Evolutionary conservation across 331 rosid genomes (phyloP), one percentile per base, ranked within the genome.

Genomic region (Telfairia occidentalis): DNA sequence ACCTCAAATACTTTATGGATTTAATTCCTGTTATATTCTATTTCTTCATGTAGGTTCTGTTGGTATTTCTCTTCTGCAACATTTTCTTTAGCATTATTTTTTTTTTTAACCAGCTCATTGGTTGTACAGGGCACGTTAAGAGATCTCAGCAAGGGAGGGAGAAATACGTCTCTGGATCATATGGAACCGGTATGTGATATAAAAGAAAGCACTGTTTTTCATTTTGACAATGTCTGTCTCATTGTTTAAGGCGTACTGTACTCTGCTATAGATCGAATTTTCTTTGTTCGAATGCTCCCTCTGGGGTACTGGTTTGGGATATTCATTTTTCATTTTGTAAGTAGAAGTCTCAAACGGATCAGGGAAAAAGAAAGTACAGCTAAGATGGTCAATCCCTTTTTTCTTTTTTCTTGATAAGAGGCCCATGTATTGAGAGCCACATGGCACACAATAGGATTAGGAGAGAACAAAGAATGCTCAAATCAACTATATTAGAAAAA

Each of bases 121-220:
- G 79, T 59, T 82, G 53, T 85, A 45, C 89, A 94, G 98, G 98
- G 98, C 55, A 91, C 96, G 53, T 81, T 94, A 66, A 91, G 97
- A 86, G 98, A 91, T 87, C 98, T 91, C 88, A 91, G 87, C 24
- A 94, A 94, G 86, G 91, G 97, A 50, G 97, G 92, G 71, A 89
- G 92, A 80, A 91, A 76, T 80, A 81, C 81, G 57, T 82, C 92
- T 49, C 42, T 81, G 55, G 96, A 86, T 78, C 92, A 86, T 80
- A 76, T 78, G 32, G 96, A 87, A 84, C 84, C 73, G 73, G 98
- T 94, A 85, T 63, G 95, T 85, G 49, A 54, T 38, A 21, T 34
- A 16, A 63, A 76, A 40, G 26, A 53, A n/a, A 72, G 32, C 29
- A 23, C 23, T 30, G 29, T 7, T 29, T 60, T 50, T 19, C 43